Base-by-base conservation (phyloP, 306 rosid genomes). In the Vigna radiata region DNA sequence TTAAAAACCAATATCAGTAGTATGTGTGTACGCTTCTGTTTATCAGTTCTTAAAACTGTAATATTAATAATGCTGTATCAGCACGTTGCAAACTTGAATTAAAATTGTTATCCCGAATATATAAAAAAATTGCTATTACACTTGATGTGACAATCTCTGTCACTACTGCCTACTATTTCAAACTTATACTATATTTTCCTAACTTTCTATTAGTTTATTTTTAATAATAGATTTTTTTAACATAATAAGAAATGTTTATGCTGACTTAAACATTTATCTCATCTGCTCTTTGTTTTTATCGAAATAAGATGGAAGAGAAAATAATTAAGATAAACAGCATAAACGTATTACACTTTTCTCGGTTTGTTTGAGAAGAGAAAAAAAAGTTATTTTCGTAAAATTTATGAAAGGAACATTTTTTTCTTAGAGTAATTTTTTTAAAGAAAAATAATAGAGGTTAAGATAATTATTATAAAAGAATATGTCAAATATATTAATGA, bases 101-200 rank as follows among this genome's bases (percentile, higher is more conserved):
- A 18, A 53, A 36, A 37, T 72, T 72, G 16, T 60, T 72, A 54
- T 55, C 65, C 37, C 39, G 1, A 48, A 18, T 3, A 11, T 3
- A 68, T 47, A 15, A 68, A 65, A 18, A 4, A 4, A 2, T 37
- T 37, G 8, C 8, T 2, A 63, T 39, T 49, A 2, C 9, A 39
- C 43, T 65, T 65, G 70, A 65, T 65, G 33, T 19, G 52, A 39
- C 70, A 65, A 19, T 65, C 52, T 41, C 18, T 18, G 70, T 36
- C 64, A 71, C 48, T 6, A 7, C 65, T 23, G 41, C 77, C 65
- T 13, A 54, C 12, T 11, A 33, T 18, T 3, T 37, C 4, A 36
- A 18, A 37, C 39, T 14, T 36, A 70, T 17, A 19, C 19, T 65
- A 18, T 18, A 11, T 65, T 65, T 65, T 11, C 18, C 11, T 54